Evolutionary conservation across 1,139 yeast genomes (phyloP), one percentile per base, ranked within the genome.

Genomic region (Geotrichum carabidarum): DNA sequence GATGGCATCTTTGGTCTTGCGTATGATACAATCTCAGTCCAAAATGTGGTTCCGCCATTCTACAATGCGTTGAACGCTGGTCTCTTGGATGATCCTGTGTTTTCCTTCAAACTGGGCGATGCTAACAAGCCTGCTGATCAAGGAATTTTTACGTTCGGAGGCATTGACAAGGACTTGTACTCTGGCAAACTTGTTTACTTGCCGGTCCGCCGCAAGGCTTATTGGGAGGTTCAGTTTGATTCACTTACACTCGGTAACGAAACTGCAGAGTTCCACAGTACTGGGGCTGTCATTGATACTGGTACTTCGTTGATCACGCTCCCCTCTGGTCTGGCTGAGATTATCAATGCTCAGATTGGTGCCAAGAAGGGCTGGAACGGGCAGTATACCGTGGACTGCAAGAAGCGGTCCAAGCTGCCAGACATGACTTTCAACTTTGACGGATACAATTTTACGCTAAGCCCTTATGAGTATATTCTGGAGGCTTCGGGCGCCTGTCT

Each of bases 151-250:
- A 88, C 96, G 34, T 86, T 93, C 68, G 99, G 99, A 71, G 99
- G 99, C 61, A 78, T 84, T 64, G 97, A 91, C 70, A 78, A 82
- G 62, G 70, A 82, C 59, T 80, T 82, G 68, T 89, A 76, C 73
- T 74, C 75, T 50, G 99, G 99, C 61, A 82, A 91, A 64, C 78
- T 93, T 65, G 86, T 93, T 53, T 90, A 95, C 87, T 80, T 93
- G 73, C 99, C 99, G 57, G 94, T 93, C 59, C 89, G 99, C 78
- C 88, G 99, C 80, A 88, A 91, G 83, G 99, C 98, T 40, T 93
- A 93, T 80, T 93, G 99, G 99, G 99, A 93, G 78, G 99, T 93
- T 58, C 80, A 86, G 61, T 85, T 93, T 63, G 89, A 89, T 65
- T 91, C 96, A 65, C 77, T 93, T 68, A 88, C 91, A 41, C 79